A percentile compares a stretch with the other conserved stretches of the same genome.
These are phyloP conservation scores for Immersiporthe knoxdaviesiana DNA, from an alignment of 2,329 filamentous ascomycete species.

Conservation along the genomic window DNA sequence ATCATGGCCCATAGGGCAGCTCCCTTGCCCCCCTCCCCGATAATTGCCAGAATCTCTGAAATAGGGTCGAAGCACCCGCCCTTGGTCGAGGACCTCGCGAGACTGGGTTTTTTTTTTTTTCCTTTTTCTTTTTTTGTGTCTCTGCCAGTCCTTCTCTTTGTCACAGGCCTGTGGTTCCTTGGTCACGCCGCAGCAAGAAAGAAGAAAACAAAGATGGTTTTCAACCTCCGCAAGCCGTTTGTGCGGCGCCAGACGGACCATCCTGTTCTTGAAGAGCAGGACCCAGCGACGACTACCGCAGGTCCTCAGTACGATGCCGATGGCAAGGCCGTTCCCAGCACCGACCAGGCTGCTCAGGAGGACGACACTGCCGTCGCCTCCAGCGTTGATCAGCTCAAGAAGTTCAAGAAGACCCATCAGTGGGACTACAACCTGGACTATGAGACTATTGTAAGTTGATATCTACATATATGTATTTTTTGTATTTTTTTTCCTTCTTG, in stretches of 20 bases:
- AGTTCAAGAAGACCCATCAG: conserved; percentile 27
- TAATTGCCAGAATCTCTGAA: neutral
- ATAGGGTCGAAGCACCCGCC: neutral
- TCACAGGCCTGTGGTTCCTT: neutral
- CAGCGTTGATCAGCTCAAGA: conserved; percentile 25
- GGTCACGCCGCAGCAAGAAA: no score
- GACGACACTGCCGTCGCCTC: conserved; percentile 16
- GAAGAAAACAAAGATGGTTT: conserved; percentile 23
- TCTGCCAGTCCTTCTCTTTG: neutral
- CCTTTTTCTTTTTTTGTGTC: neutral
- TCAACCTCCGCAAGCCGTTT: conserved; percentile 25
- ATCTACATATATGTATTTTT: neutral
- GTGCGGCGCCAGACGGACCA: conserved; percentile 21
- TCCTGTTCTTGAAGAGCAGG: conserved; percentile 18
- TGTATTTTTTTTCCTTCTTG: no score
- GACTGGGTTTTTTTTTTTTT: neutral
- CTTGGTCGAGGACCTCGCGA: neutral
- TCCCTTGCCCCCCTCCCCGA: no score
- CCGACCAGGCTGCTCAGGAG: neutral
- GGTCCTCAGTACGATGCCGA: conserved; percentile 13
- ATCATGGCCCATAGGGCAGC: neutral
- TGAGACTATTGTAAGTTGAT: conserved; percentile 22
- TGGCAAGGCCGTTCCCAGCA: conserved; percentile 13
- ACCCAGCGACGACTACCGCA: neutral
- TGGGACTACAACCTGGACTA: conserved; percentile 28